Base-by-base conservation (phyloP, 2,329 filamentous ascomycete genomes). In the Colletotrichum tropicicola region DNA sequence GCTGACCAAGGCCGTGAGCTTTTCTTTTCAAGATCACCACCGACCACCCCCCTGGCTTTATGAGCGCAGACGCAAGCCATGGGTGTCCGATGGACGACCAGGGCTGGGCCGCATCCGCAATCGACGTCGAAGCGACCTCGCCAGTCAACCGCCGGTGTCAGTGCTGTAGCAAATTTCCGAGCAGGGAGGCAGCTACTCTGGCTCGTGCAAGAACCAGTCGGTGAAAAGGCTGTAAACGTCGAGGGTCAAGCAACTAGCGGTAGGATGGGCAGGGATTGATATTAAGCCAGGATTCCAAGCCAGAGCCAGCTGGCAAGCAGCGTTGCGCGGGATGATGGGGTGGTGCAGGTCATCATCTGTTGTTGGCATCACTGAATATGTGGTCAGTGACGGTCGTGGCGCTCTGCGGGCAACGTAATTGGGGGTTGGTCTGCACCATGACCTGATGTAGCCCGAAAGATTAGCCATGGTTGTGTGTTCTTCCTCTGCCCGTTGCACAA, bases 81-180 rank as follows among this genome's bases (percentile, higher is more conserved):
- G 37, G 51, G 52, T 19, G 15, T 30, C 15, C 37, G 9, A 27
- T 32, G 39, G 32, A 32, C 32, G 25, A n/a, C 32, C 17, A 27
- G 57, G 48, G 39, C 25, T 27, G 41, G 17, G 17, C 5, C 27
- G 28, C 41, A 41, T 28, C 19, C 51, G 49, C 58, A 55, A 28
- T 30, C 23, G 37, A 48, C 30, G 12, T 62, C 25, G 52, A 62
- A 57, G 43, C 28, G 45, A 51, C 35, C 53, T 45, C 37, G 32
- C 45, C 49, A 56, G 28, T 21, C 35, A 52, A 37, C 43, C 35
- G 25, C 32, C 47, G 32, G 39, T 60, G 27, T 55, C 19, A 49
- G 41, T 25, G 54, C 41, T 23, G 49, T 43, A 65, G 43, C 41
- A 49, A 60, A 49, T 64, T 59, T 64, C 55, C 41, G 56, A 37